These are phyloP conservation scores for Cytospora paraplurivora DNA, from an alignment of 2,329 filamentous ascomycete genomes.

Conservation along the genomic window DNA sequence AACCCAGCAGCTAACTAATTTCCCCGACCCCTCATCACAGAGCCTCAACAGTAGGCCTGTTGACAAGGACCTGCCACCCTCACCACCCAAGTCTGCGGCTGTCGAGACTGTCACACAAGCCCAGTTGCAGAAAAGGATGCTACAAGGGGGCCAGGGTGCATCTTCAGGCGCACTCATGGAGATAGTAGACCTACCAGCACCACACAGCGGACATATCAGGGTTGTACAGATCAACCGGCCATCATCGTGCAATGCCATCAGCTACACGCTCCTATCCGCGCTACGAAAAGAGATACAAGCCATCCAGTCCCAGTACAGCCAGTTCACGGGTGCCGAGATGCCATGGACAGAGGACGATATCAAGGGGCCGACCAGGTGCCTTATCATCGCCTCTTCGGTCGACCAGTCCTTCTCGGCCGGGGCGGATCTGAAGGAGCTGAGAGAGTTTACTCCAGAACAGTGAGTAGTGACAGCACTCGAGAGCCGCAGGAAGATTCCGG, in stretches of 20 bases:
- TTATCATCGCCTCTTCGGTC: constrained; percentile 81
- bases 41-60: background rate
- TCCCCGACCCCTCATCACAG: constrained; percentile 7
- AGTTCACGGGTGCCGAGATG: constrained; percentile 54
- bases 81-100: constrained; percentile 25
- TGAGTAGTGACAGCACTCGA: constrained; percentile 45
- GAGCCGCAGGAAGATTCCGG: background rate
- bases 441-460: constrained; percentile 76
- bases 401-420: constrained; percentile 91
- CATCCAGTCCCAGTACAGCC: constrained; percentile 66
- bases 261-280: constrained; percentile 70
- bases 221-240: constrained; percentile 87
- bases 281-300: constrained; percentile 73
- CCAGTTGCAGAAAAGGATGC: constrained; percentile 19
- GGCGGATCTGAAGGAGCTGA: constrained; percentile 88
- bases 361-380: constrained; percentile 68
- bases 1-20: constrained; percentile 6
- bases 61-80: constrained; percentile 27
- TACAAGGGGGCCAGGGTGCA: constrained; percentile 4
- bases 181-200: constrained; percentile 73
- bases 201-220: constrained; percentile 80
- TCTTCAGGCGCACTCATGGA: constrained; percentile 56
- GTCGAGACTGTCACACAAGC: constrained; percentile 22
- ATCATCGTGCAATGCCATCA: constrained; percentile 86
- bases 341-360: constrained; percentile 45